These are phyloP conservation scores for Cyanidium caldarium DNA, from an alignment of 23 red algal genomes.

Conservation along the genomic window DNA sequence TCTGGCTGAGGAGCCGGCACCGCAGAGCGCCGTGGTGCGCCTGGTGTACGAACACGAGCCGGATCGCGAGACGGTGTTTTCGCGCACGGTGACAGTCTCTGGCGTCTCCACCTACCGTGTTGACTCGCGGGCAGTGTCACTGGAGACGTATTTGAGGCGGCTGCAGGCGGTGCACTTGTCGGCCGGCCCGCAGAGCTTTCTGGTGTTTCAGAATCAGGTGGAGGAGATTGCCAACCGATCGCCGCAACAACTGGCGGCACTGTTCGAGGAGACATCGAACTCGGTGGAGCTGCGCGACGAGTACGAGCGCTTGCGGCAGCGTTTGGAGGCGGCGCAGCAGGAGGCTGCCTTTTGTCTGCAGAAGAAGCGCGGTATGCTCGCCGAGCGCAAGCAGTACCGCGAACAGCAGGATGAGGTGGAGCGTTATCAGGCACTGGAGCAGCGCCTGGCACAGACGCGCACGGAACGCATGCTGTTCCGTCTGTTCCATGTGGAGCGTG, in stretches of 20 bases:
- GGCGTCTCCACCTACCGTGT: conserved; percentile 57
- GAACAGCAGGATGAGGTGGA: conserved; percentile 77
- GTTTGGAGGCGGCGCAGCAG: conserved; percentile 44
- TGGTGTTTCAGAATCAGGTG: conserved; percentile 96
- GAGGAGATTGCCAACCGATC: conserved; percentile 52
- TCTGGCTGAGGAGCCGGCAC: background rate
- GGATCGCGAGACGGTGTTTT: conserved; percentile 36
- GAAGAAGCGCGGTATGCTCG: conserved; percentile 52
- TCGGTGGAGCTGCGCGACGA: conserved; percentile 36
- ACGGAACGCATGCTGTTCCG: conserved; percentile 51
- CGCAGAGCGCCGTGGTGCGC: conserved; percentile 29
- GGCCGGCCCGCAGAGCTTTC: conserved; percentile 65
- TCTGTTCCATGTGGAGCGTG: conserved; percentile 37
- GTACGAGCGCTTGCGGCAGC: conserved; percentile 31
- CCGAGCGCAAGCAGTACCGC: conserved; percentile 60
- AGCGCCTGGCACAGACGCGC: conserved; percentile 29
- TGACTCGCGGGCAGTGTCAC: conserved; percentile 15
- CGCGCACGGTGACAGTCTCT: conserved; percentile 23
- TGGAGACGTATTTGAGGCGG: conserved; percentile 36
- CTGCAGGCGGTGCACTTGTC: conserved; percentile 48
- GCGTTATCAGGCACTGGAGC: conserved; percentile 39
- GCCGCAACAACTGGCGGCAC: conserved; percentile 32
- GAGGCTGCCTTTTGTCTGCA: conserved; percentile 38
- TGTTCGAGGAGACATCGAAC: conserved; percentile 81
- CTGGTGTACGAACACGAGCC: conserved; percentile 25